phyloP scores from a whole-genome alignment of 208 protist genomes.

The Trypanosoma conorhini region DNA sequence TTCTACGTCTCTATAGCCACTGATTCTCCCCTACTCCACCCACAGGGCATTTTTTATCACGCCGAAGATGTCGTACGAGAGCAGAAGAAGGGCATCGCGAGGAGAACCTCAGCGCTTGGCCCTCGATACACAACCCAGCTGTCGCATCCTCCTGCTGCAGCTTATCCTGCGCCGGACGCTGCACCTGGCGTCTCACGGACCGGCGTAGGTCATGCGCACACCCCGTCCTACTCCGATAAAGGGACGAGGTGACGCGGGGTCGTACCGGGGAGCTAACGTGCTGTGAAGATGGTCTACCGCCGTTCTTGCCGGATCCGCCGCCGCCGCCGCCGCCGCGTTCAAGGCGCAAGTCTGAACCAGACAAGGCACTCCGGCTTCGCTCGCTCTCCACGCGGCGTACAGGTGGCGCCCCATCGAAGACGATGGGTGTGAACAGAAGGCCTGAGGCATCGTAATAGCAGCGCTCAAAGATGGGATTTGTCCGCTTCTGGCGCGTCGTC shows the following conservation, averaged over 20 bases:
- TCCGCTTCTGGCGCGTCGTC: neutral
- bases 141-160: neutral
- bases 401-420: neutral
- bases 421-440: neutral
- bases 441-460: conserved; percentile 13
- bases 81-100: neutral
- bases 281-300: neutral
- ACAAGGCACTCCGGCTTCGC: neutral
- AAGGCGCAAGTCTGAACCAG: neutral
- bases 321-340: neutral
- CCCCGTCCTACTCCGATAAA: neutral
- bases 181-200: neutral
- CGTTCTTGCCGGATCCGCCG: neutral
- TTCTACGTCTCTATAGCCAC: neutral
- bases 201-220: neutral
- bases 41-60: neutral
- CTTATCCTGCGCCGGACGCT: neutral
- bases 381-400: neutral
- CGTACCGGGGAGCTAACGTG: neutral
- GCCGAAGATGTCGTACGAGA: conserved; percentile 12
- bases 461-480: neutral
- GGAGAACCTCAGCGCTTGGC: conserved; percentile 7
- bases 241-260: neutral
- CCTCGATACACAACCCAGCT: conserved; percentile 14
- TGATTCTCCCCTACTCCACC: neutral